These are phyloP conservation scores for Haberlea rhodopensis DNA, from an alignment of 257 asterid genomes.

Conservation along the genomic window DNA sequence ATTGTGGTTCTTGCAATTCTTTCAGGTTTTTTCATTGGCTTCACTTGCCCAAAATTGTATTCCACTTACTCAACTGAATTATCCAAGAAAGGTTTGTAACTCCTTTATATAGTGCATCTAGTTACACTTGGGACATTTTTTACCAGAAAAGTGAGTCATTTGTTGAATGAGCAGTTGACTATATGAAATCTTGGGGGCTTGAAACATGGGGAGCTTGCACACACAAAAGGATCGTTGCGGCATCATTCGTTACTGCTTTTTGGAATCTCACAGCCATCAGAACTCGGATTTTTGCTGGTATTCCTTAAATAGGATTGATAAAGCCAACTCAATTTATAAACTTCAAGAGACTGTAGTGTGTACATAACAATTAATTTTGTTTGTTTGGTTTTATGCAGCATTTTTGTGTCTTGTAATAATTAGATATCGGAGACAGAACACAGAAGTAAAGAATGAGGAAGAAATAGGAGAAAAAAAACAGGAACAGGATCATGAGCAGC, in stretches of 20 bases:
- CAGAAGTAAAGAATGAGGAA: slow-evolving; percentile 37
- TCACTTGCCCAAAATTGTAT: slow-evolving; percentile 65
- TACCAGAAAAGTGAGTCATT: not conserved
- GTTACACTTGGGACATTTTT: not conserved
- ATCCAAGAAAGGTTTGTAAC: slow-evolving; percentile 52
- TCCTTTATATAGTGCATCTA: not conserved
- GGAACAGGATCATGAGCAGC: slow-evolving; percentile 25
- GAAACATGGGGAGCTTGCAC: slow-evolving; percentile 79
- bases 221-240: slow-evolving; percentile 73
- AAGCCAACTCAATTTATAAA: not conserved
- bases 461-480: slow-evolving; percentile 20
- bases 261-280: slow-evolving; percentile 79
- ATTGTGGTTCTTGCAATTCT: slow-evolving; percentile 4
- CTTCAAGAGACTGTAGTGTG: not conserved
- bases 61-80: slow-evolving; percentile 52
- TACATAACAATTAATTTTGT: not conserved
- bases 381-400: slow-evolving; percentile 53
- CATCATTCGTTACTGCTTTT: slow-evolving; percentile 65
- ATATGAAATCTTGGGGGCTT: slow-evolving; percentile 39
- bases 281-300: slow-evolving; percentile 85
- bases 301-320: too few species aligned
- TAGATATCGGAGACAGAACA: slow-evolving; percentile 59
- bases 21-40: slow-evolving; percentile 79
- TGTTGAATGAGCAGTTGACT: slow-evolving; percentile 40
- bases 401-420: slow-evolving; percentile 73